Conservation (phyloP, 2,329 filamentous ascomycete genomes). For the Claviceps sp. region DNA sequence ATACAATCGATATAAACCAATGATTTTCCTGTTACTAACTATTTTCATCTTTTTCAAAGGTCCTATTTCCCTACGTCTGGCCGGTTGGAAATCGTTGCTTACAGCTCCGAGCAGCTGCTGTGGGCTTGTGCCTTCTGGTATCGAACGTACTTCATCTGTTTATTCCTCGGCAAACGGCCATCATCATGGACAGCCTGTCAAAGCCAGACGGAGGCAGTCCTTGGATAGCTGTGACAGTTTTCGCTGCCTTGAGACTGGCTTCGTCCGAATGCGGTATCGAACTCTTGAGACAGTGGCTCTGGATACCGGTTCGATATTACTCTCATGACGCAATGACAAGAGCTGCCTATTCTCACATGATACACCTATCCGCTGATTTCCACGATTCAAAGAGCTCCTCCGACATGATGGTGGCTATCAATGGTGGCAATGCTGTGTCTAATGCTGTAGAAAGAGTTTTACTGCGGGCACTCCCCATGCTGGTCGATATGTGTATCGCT, state of each 20-base stretch:
- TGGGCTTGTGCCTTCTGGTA: slow-evolving; percentile 54
- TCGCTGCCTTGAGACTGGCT: slow-evolving; percentile 36
- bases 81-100: slow-evolving; percentile 52
- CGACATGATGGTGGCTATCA: slow-evolving; percentile 44
- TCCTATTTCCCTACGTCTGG: slow-evolving; percentile 71
- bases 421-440: slow-evolving; percentile 38
- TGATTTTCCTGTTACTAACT: neutral
- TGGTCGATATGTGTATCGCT: slow-evolving; percentile 46
- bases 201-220: slow-evolving; percentile 28
- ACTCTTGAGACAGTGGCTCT: slow-evolving; percentile 40
- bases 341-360: slow-evolving; percentile 45
- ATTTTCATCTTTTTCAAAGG: slow-evolving; percentile 22
- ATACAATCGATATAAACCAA: too few relatives aligned
- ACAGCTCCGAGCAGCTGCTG: slow-evolving; percentile 53
- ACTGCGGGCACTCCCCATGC: slow-evolving; percentile 44
- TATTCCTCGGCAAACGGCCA: slow-evolving; percentile 68
- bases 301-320: slow-evolving; percentile 45
- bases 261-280: slow-evolving; percentile 42
- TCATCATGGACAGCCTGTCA: slow-evolving; percentile 56
- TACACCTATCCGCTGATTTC: slow-evolving; percentile 47
- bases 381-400: slow-evolving; percentile 47
- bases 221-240: slow-evolving; percentile 39
- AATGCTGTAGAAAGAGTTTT: slow-evolving; percentile 44
- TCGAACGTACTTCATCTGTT: slow-evolving; percentile 64
- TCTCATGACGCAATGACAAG: slow-evolving; percentile 39